Percentiles rank a stretch among this genome's conserved stretches.
These are phyloP conservation scores for Thraustochytrium striatum DNA, from an alignment of 352 stramenopile species.

Conservation along the genomic window DNA sequence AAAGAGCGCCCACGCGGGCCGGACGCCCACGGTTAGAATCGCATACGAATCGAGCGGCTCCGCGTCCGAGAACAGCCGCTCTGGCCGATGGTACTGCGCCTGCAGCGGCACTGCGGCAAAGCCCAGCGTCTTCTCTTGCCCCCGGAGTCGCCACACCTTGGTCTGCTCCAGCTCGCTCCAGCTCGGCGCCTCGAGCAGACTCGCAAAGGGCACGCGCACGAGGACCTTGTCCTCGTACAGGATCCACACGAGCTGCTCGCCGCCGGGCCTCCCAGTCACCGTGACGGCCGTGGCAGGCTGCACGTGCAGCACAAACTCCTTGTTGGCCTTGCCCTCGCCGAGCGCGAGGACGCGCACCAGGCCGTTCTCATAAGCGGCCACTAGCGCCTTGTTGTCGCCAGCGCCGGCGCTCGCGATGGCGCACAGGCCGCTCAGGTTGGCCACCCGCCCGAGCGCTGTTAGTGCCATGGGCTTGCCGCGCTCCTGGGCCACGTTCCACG, in stretches of 20 bases:
- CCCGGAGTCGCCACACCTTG: background rate
- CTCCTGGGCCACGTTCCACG: background rate
- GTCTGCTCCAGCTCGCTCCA: conserved; percentile 4
- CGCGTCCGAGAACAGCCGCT: background rate
- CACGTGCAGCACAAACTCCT: conserved; percentile 23
- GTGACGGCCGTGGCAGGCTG: background rate
- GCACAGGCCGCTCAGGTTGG: conserved; percentile 26
- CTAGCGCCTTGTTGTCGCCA: background rate
- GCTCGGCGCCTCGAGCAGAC: background rate
- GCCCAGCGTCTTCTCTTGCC: background rate
- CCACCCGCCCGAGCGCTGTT: conserved; percentile 16
- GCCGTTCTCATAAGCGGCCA: conserved; percentile 26
- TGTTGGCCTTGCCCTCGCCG: background rate
- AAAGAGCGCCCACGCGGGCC: conserved; percentile 1
- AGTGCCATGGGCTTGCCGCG: too few species aligned
- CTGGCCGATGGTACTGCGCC: background rate
- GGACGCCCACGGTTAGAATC: background rate
- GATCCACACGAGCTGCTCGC: background rate
- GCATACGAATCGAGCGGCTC: background rate
- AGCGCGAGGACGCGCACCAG: conserved; percentile 13
- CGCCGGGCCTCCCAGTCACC: background rate
- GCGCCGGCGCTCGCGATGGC: background rate
- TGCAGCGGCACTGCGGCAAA: background rate
- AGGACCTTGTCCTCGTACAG: conserved; percentile 24
- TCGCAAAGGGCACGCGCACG: background rate